phyloP scores from a whole-genome alignment of 176 grass and related monocot genomes.

The Musa schizocarpa region DNA sequence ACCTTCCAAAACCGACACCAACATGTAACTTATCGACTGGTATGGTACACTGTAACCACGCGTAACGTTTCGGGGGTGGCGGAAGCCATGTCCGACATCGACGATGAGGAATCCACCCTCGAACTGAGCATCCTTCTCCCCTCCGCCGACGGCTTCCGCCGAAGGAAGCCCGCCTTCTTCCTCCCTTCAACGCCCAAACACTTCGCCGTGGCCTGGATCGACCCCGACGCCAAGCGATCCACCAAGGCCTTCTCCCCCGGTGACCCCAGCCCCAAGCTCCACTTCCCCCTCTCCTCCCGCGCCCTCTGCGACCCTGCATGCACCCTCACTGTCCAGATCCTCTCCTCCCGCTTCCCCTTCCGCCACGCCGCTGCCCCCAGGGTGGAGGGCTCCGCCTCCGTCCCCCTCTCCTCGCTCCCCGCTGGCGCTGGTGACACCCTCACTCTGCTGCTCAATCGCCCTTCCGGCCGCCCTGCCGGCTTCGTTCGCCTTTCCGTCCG shows the following conservation, averaged over 20 bases:
- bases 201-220: conserved; percentile 30
- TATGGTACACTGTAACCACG: too few relatives aligned
- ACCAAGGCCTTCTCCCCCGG: not conserved
- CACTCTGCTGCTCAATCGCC: conserved; percentile 17
- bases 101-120: conserved; percentile 20
- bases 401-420: conserved; percentile 18
- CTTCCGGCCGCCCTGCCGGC: conserved; percentile 20
- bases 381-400: not conserved
- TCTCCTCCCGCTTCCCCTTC: conserved; percentile 22
- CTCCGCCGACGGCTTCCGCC: conserved; percentile 17
- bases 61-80: not conserved
- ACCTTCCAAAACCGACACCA: too few relatives aligned
- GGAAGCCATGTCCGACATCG: not conserved
- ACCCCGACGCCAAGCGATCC: conserved; percentile 24
- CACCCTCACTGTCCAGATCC: conserved; percentile 22
- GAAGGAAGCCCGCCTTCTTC: not conserved
- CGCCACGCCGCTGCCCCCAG: not conserved
- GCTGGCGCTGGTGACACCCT: conserved; percentile 1
- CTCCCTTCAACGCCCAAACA: conserved; percentile 17
- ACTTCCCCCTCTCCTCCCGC: conserved; percentile 23
- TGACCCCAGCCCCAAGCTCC: conserved; percentile 6
- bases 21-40: too few relatives aligned
- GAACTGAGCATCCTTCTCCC: conserved; percentile 24
- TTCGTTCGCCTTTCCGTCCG: conserved; percentile 14
- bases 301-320: conserved; percentile 13